Conservation (phyloP, 1,284 basidiomycete genomes). For the Psilocybe mexicana region DNA sequence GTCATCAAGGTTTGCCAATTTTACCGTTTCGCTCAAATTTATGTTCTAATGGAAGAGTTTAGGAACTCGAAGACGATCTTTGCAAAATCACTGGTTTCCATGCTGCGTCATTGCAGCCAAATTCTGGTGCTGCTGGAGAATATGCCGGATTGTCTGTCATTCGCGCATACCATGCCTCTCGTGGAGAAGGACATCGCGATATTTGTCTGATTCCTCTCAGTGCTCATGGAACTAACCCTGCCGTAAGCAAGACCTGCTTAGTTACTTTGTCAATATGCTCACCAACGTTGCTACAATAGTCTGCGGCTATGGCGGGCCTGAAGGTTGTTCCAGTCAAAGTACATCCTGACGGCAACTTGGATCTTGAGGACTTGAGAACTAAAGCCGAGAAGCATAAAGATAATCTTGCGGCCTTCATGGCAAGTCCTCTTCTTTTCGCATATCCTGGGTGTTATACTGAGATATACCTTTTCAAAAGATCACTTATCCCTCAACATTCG, state of each 20-base stretch:
- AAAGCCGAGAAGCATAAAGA: constrained; percentile 94
- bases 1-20: constrained; percentile 69
- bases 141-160: constrained; percentile 94
- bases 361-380: constrained; percentile 80
- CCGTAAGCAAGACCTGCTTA: constrained; percentile 49
- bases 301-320: constrained; percentile 95
- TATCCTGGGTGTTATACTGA: background rate
- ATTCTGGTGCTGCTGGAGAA: constrained; percentile 96
- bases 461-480: constrained; percentile 46
- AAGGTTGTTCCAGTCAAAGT: constrained; percentile 96
- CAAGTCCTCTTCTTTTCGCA: constrained; percentile 35
- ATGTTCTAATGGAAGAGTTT: constrained; percentile 1
- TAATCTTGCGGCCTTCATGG: constrained; percentile 96
- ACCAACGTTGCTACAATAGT: constrained; percentile 44
- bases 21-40: background rate
- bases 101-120: constrained; percentile 94
- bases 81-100: constrained; percentile 96
- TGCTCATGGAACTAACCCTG: constrained; percentile 96
- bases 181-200: constrained; percentile 84
- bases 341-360: constrained; percentile 84
- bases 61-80: constrained; percentile 90
- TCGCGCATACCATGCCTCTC: constrained; percentile 89
- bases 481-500: constrained; percentile 95
- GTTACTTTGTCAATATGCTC: background rate
- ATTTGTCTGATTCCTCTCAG: constrained; percentile 95